These are phyloP conservation scores for Ailanthus altissimus DNA, from an alignment of 345 rosid genomes.

Conservation along the genomic window DNA sequence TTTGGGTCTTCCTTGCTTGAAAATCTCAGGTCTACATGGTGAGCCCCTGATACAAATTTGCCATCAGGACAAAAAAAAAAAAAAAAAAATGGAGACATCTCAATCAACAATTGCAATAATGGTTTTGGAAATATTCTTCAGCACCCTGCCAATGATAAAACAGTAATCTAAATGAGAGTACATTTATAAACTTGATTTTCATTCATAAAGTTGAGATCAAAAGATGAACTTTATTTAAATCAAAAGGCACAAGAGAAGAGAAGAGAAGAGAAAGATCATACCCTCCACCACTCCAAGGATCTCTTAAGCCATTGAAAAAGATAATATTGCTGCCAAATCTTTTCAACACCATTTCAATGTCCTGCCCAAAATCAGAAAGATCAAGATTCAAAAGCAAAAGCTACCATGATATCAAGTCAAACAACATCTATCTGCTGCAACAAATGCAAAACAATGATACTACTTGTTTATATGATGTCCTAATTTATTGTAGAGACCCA, in stretches of 20 bases:
- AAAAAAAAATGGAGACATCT: no score
- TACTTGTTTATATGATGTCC: no score
- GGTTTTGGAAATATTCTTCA: conserved; percentile 45
- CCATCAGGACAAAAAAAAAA: no score
- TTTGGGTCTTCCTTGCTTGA: conserved; percentile 51
- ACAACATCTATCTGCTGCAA: no score
- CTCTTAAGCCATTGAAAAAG: conserved; percentile 73
- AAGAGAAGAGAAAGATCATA: conserved; percentile 6
- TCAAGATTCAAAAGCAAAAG: no score
- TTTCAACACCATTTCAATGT: conserved; percentile 45
- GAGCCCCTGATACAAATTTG: conserved; percentile 48
- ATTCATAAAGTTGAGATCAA: no score
- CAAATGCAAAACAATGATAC: no score
- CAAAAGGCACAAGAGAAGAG: background rate
- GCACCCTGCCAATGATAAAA: conserved; percentile 42
- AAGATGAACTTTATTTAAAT: no score
- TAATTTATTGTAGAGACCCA: no score
- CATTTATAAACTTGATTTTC: no score
- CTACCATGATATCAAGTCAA: no score
- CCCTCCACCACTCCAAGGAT: conserved; percentile 82
- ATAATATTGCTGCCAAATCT: conserved; percentile 63
- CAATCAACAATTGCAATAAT: conserved; percentile 46
- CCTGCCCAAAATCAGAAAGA: conserved; percentile 36
- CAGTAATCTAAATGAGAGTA: background rate
- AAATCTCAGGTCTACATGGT: conserved; percentile 64